Evolutionary conservation across 2,329 filamentous ascomycete species (phyloP), one percentile per base, ranked within the genome.

Genomic region (Curvularia lunata): DNA sequence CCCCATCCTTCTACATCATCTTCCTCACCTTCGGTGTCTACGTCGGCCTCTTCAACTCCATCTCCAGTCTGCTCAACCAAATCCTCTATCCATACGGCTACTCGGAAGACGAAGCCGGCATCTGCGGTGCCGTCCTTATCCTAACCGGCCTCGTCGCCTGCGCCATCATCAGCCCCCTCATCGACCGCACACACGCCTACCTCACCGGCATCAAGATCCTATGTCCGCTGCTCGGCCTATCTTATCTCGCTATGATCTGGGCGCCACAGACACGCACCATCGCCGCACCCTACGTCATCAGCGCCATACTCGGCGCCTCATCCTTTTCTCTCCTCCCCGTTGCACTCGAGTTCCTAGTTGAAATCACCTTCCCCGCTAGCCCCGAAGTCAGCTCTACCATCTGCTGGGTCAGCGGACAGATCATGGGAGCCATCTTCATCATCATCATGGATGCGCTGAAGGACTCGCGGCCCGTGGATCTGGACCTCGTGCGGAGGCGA

Each of bases 21-120:
- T 81, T 93, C 60, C 69, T 93, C 58, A 89, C 93, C n/a, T 98
- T 94, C 78, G 80, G 85, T 63, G 78, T 93, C 68, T 97, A 92
- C 76, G 91, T 97, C 60, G 92, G 90, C 68, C 89, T 95, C 80
- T 99, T 99, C 87, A 98, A 98, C 83, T 90, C 90, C 65, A 82
- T 93, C 65, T 96, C 92, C 48, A 90, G 90, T 1, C 85, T 98
- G 1, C 83, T 98, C 9, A 96, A 94, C 80, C 94, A 97, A 74
- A 91, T 98, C 73, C 85, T 98, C 63, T 81, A 86, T 38, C 95
- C 95, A 0, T 94, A 97, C 78, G 90, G 87, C 69, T 96, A 92
- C 83, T 85, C 81, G 58, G 90, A 96, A 74, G 89, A 89, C 63
- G 84, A 97, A 54, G 91, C 94, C 21, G 95, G 95, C 32, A 93